A percentile compares a stretch with the other conserved stretches of the same genome.
Conservation (phyloP, 176 grass and related monocot species). For the Zizania latifolia region DNA sequence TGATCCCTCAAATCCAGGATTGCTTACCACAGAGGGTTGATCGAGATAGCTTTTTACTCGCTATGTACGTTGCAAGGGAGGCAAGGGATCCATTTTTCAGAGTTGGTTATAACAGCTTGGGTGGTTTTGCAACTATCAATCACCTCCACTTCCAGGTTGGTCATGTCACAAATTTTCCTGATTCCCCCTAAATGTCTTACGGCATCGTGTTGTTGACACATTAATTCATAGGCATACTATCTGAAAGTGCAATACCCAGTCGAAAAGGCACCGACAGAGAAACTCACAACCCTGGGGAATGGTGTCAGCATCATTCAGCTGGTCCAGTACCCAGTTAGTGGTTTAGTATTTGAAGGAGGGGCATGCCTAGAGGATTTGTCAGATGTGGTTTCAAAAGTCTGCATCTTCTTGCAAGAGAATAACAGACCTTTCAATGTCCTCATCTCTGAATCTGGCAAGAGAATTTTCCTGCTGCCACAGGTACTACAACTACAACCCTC, state of each 20-base stretch:
- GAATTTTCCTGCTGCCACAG: slow-evolving; percentile 72
- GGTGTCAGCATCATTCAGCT: slow-evolving; percentile 44
- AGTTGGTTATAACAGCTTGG: slow-evolving; percentile 72
- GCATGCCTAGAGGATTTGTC: slow-evolving; percentile 47
- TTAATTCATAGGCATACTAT: slow-evolving; percentile 51
- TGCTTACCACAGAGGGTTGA: slow-evolving; percentile 57
- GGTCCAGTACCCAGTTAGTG: slow-evolving; percentile 60
- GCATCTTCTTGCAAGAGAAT: slow-evolving; percentile 71
- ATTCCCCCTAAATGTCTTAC: background rate
- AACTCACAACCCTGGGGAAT: slow-evolving; percentile 25
- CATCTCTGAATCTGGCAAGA: slow-evolving; percentile 71
- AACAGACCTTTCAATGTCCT: slow-evolving; percentile 82
- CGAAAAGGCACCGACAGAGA: slow-evolving; percentile 45
- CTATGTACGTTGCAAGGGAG: slow-evolving; percentile 53
- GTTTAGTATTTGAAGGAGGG: slow-evolving; percentile 64
- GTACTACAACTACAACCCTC: slow-evolving; percentile 28
- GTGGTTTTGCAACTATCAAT: slow-evolving; percentile 70
- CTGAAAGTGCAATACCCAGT: slow-evolving; percentile 60
- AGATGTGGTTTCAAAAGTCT: slow-evolving; percentile 39
- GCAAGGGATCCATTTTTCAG: slow-evolving; percentile 44
- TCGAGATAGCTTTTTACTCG: slow-evolving; percentile 45
- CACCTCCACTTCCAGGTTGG: slow-evolving; percentile 82
- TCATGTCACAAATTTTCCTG: background rate
- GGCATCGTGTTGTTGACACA: background rate
- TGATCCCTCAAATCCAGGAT: slow-evolving; percentile 45